phyloP scores from a whole-genome alignment of 2,329 filamentous ascomycete species.

The Colletotrichum liaoningense region DNA sequence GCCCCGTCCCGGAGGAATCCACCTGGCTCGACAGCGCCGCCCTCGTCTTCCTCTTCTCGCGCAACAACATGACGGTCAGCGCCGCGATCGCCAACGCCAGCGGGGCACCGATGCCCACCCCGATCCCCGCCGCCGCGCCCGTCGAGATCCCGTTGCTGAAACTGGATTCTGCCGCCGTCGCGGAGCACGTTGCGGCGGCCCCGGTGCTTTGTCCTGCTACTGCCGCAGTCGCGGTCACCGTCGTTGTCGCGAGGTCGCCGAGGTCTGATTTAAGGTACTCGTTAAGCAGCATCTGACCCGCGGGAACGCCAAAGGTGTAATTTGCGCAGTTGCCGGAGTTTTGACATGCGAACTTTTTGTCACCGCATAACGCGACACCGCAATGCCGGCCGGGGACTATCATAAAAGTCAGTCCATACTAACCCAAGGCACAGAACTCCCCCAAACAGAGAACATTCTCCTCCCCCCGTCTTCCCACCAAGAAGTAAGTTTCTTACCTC shows the following conservation, averaged over 20 bases:
- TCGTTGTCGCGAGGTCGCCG: neutral
- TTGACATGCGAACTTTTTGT: constrained; percentile 9
- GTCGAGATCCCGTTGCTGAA: constrained; percentile 11
- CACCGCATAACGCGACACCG: neutral
- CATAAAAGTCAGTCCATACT: neutral
- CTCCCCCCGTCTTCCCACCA: neutral
- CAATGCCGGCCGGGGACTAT: neutral
- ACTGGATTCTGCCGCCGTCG: neutral
- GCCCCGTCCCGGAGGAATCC: neutral
- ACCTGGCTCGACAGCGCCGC: neutral
- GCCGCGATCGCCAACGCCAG: constrained; percentile 13
- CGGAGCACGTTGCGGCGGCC: neutral
- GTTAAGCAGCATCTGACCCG: constrained; percentile 21
- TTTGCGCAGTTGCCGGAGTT: constrained; percentile 18
- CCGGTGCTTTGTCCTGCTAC: neutral
- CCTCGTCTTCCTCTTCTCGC: constrained; percentile 28
- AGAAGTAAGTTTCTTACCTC: neutral
- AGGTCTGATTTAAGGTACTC: constrained; percentile 16
- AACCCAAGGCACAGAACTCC: neutral
- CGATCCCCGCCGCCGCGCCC: constrained; percentile 26
- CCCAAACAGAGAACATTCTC: neutral
- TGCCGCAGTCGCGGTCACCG: neutral
- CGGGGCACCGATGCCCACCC: constrained; percentile 23
- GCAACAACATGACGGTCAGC: constrained; percentile 26
- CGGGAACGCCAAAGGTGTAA: constrained; percentile 11